Conservation (phyloP, 2,329 filamentous ascomycete genomes). For the Aspergillus awamori region DNA sequence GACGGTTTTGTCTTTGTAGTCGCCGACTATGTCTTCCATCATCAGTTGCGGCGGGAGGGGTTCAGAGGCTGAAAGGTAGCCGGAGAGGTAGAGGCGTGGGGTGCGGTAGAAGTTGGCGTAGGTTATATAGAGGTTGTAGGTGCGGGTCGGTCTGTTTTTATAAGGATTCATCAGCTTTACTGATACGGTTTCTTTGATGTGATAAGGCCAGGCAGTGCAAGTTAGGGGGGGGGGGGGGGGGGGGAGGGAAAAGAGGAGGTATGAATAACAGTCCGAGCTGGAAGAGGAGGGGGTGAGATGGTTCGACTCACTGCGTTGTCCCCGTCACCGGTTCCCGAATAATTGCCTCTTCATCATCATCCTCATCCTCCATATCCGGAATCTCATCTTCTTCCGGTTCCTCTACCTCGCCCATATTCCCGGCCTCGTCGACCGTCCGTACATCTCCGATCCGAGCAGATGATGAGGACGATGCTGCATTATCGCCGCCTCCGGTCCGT, state of each 20-base stretch:
- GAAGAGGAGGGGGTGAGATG: neutral
- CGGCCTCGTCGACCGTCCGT: slow-evolving; percentile 83
- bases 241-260: no score
- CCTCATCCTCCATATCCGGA: slow-evolving; percentile 97
- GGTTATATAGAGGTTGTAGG: slow-evolving; percentile 98
- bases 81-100: slow-evolving; percentile 90
- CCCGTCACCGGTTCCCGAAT: slow-evolving; percentile 70
- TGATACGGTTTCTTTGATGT: neutral
- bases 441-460: slow-evolving; percentile 77
- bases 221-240: no score
- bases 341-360: slow-evolving; percentile 91
- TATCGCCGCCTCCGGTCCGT: slow-evolving; percentile 70
- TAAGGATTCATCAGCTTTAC: neutral
- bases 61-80: slow-evolving; percentile 77
- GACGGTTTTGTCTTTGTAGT: slow-evolving; percentile 98
- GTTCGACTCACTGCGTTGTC: slow-evolving; percentile 57
- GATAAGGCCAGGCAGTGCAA: no score
- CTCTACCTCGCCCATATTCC: slow-evolving; percentile 77
- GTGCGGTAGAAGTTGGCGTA: slow-evolving; percentile 97
- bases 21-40: slow-evolving; percentile 96
- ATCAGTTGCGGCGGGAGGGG: slow-evolving; percentile 81
- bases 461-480: slow-evolving; percentile 67
- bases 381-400: slow-evolving; percentile 70
- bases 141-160: slow-evolving; percentile 70
- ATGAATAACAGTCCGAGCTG: neutral